A percentile compares a stretch with the other conserved stretches of the same genome.
Evolutionary conservation across 1,284 basidiomycete species (phyloP).

Genomic region (Singerocomus inundabilis): DNA sequence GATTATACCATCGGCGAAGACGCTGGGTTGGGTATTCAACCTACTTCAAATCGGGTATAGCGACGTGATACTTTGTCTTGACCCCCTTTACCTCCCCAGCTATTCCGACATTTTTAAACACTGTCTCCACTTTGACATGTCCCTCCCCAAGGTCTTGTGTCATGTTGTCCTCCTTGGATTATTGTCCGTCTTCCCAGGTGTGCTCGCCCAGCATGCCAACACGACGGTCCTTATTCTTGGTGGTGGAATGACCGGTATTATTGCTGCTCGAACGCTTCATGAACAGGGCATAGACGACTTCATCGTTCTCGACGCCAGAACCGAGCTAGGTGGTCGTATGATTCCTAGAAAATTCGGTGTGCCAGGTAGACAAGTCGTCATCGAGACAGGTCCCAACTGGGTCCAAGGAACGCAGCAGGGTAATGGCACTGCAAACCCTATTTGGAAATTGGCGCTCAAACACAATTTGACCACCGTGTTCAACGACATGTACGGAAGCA

Average conservation of each 20-base stretch:
- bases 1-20: no score
- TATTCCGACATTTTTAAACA: background rate
- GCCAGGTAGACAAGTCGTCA: slow-evolving; percentile 36
- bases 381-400: slow-evolving; percentile 73
- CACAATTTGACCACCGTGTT: slow-evolving; percentile 48
- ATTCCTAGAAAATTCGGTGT: slow-evolving; percentile 45
- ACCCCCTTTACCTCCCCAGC: background rate
- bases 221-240: slow-evolving; percentile 52
- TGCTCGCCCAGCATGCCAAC: slow-evolving; percentile 11
- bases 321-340: slow-evolving; percentile 63
- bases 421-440: slow-evolving; percentile 56
- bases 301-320: slow-evolving; percentile 58
- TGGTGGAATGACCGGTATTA: slow-evolving; percentile 65
- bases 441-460: slow-evolving; percentile 58
- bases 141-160: background rate
- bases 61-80: no score
- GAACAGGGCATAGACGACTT: slow-evolving; percentile 58
- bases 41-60: no score
- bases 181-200: background rate
- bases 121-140: slow-evolving; percentile 7
- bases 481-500: slow-evolving; percentile 47
- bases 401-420: slow-evolving; percentile 62
- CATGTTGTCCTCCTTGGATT: slow-evolving; percentile 5
- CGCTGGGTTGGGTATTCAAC: no score
- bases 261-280: slow-evolving; percentile 61